A percentile compares a stretch with the other conserved stretches of the same genome.
Conservation (phyloP, 805 yeast genomes). For the Starmerella stigmatis region DNA sequence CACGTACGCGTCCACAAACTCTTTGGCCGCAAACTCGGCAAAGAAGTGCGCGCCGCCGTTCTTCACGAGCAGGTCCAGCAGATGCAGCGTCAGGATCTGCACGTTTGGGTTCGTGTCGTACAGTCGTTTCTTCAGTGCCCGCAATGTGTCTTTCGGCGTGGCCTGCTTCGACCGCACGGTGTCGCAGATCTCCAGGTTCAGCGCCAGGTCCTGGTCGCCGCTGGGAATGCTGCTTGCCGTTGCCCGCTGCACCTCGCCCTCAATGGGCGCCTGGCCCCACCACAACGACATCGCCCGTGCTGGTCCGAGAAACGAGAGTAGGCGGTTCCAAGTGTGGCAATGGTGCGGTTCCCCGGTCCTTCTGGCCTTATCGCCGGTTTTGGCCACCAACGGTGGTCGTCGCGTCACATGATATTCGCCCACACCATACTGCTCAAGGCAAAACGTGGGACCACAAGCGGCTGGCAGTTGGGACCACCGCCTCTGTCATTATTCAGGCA, state of each 20-base stretch:
- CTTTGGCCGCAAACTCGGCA: slow-evolving; percentile 66
- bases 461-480: too few relatives aligned
- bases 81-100: slow-evolving; percentile 60
- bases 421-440: too few relatives aligned
- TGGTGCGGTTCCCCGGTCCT: neutral
- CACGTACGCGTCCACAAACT: slow-evolving; percentile 71
- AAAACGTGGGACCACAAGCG: too few relatives aligned
- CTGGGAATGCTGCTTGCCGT: slow-evolving; percentile 67
- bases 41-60: slow-evolving; percentile 86
- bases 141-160: slow-evolving; percentile 71
- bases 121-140: slow-evolving; percentile 66
- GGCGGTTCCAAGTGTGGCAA: slow-evolving; percentile 3
- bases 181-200: slow-evolving; percentile 80
- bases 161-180: slow-evolving; percentile 70
- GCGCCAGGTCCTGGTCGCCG: slow-evolving; percentile 67
- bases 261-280: slow-evolving; percentile 38
- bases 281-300: slow-evolving; percentile 27
- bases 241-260: slow-evolving; percentile 47
- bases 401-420: neutral
- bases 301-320: neutral
- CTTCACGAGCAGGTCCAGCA: slow-evolving; percentile 79
- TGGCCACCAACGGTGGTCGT: too few relatives aligned
- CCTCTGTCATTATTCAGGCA: too few relatives aligned
- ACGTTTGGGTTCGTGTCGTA: slow-evolving; percentile 68
- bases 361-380: slow-evolving; percentile 6